Evolutionary conservation across 2,329 filamentous ascomycete species (phyloP).

Genomic region (Daldinia sp.): DNA sequence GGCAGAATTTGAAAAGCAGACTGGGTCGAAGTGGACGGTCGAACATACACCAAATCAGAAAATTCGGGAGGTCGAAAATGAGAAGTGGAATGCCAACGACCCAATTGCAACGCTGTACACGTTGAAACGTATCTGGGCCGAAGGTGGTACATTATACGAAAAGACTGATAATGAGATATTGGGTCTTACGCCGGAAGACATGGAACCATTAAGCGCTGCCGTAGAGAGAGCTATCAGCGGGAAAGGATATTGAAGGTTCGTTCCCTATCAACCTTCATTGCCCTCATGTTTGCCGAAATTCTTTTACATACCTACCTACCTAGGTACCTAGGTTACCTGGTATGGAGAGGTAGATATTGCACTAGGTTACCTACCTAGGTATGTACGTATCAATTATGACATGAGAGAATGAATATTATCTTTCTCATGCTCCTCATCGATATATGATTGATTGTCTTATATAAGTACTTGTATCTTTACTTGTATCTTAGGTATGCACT

Average conservation of each 20-base stretch:
- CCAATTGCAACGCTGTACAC: slow-evolving; percentile 68
- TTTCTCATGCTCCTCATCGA: too few species aligned
- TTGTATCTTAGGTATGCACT: too few species aligned
- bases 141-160: slow-evolving; percentile 78
- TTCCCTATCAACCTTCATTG: neutral
- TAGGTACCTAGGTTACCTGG: too few species aligned
- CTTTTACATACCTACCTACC: too few species aligned
- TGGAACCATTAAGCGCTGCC: slow-evolving; percentile 65
- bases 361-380: too few species aligned
- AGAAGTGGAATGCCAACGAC: slow-evolving; percentile 66
- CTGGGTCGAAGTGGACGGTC: slow-evolving; percentile 67
- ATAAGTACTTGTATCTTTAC: too few species aligned
- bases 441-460: neutral
- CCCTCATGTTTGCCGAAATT: neutral
- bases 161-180: slow-evolving; percentile 74
- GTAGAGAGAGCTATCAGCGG: slow-evolving; percentile 53
- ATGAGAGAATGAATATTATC: too few species aligned
- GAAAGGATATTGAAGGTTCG: slow-evolving; percentile 29
- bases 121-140: slow-evolving; percentile 77
- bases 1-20: slow-evolving; percentile 76
- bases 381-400: too few species aligned
- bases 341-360: too few species aligned
- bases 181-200: slow-evolving; percentile 60
- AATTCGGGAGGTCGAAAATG: slow-evolving; percentile 68
- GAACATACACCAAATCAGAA: slow-evolving; percentile 65